Percentiles rank a stretch among this genome's conserved stretches.
These are phyloP conservation scores for Gossypium trilobum DNA, from an alignment of 441 rosid genomes.

Conservation along the genomic window DNA sequence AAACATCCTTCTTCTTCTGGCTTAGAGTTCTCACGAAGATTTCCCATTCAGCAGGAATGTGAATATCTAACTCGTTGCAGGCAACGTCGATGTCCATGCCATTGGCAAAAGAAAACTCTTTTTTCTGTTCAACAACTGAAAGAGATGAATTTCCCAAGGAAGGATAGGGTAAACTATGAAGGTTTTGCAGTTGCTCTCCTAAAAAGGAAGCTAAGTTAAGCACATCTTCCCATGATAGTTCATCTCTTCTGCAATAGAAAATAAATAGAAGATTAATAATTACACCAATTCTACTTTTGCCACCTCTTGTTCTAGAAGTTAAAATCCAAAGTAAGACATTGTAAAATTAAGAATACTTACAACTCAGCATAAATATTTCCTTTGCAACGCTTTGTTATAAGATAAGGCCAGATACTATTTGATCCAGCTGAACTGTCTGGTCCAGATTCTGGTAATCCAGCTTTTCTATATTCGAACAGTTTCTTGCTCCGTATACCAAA, in stretches of 20 bases:
- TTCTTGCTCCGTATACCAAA: conserved; percentile 84
- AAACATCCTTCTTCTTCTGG: conserved; percentile 46
- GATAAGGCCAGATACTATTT: conserved; percentile 67
- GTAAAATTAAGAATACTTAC: conserved; percentile 38
- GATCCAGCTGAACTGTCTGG: conserved; percentile 29
- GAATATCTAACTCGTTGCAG: conserved; percentile 30
- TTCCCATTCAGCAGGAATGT: conserved; percentile 65
- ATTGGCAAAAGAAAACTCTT: conserved; percentile 19
- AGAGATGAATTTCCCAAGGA: conserved; percentile 32
- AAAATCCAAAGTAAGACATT: not conserved
- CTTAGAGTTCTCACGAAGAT: conserved; percentile 41
- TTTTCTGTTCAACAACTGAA: conserved; percentile 25
- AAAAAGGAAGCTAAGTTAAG: conserved; percentile 63
- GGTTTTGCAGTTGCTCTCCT: conserved; percentile 71
- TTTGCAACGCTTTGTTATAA: conserved; percentile 76
- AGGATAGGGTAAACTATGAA: conserved; percentile 73
- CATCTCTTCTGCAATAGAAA: conserved; percentile 65
- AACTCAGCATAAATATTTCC: conserved; percentile 80
- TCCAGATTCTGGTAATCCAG: conserved; percentile 34
- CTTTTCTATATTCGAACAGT: conserved; percentile 46
- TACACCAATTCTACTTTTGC: conserved; percentile 1
- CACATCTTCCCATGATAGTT: conserved; percentile 48
- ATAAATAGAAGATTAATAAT: not conserved
- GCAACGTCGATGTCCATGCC: conserved; percentile 28
- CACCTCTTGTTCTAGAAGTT: not conserved